Base-by-base conservation (phyloP, 164 flowering plant species). In the Liriodendron chinense region DNA sequence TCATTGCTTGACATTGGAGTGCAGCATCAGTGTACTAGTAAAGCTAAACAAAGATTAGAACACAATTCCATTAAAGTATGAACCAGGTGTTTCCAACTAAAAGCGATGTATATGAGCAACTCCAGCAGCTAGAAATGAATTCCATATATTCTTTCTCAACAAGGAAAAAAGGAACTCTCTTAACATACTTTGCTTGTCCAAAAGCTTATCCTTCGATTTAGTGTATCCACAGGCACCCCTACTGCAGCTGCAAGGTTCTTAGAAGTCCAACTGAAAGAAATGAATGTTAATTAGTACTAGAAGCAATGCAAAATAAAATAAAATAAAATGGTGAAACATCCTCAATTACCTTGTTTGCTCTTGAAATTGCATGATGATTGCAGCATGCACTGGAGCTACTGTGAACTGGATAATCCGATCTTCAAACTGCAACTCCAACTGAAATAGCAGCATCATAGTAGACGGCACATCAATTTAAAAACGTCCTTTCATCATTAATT, bases 341-440 rank as follows among this genome's bases (percentile, higher is more conserved):
- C 72, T 68, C 34, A 18, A n/a, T 75, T 82, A 90, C 99, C 92
- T 88, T 70, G 85, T 77, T 67, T 90, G 86, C 48, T 92, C 94
- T 85, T 96, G 98, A 86, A 96, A 96, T 70, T 92, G 89, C 92
- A 90, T 88, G 66, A 96, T 92, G 72, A 96, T 94, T 76, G 94
- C 84, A 69, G 99, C 99, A 78, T 87, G 98, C 59, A 94, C 74
- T 14, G 98, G 98, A 73, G 95, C 81, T 75, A 96, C 99, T 1
- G 88, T 89, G 77, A 96, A 92, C 83, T 88, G 90, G 74, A 92
- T 74, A 10, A 72, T 82, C 77, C 89, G 89, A 76, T 90, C 99
- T 81, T 92, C 95, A 83, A 96, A 94, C 84, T 96, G 87, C 85
- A 96, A 84, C 82, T 96, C 99, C 87, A 96, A 84, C 99, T 96